Percentiles rank a stretch among this genome's conserved stretches.
Conservation (phyloP, 2,329 filamentous ascomycete species). For the Diaporthe sp. region DNA sequence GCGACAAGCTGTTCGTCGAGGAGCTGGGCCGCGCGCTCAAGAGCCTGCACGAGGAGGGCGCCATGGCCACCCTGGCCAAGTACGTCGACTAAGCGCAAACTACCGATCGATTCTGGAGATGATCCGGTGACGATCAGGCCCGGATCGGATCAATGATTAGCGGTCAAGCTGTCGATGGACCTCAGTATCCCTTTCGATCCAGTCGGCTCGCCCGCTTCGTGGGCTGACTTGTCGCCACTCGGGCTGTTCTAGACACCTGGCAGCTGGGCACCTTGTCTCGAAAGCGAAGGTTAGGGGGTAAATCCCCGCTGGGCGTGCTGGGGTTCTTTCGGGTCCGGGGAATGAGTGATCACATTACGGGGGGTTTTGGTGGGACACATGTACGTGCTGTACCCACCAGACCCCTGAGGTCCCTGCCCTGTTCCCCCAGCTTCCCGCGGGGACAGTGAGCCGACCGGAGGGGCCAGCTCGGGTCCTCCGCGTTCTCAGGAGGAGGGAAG, state of each 20-base stretch:
- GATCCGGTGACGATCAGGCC: neutral
- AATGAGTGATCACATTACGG: slow-evolving; percentile 5
- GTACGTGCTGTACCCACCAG: neutral
- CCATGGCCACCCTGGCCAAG: slow-evolving; percentile 63
- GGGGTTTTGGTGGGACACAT: neutral
- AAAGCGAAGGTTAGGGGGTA: neutral
- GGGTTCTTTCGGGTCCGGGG: neutral
- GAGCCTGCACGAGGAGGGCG: slow-evolving; percentile 59
- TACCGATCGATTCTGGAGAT: neutral
- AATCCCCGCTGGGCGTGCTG: slow-evolving; percentile 2
- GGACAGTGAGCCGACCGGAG: neutral
- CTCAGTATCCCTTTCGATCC: neutral
- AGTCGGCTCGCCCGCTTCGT: neutral
- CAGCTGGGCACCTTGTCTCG: neutral
- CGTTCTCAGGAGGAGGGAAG: neutral
- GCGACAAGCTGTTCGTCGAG: slow-evolving; percentile 60
- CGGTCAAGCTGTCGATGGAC: neutral
- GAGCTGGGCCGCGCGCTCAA: slow-evolving; percentile 62
- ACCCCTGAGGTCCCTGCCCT: neutral
- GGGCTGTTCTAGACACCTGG: no score
- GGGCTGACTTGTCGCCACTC: slow-evolving; percentile 5
- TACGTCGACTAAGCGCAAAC: slow-evolving; percentile 52
- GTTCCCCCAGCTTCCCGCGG: neutral
- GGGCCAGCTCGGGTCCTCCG: neutral
- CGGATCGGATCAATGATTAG: neutral